Conservation (phyloP, 2,329 filamentous ascomycete genomes). For the Pseudogymnoascus sp. region DNA sequence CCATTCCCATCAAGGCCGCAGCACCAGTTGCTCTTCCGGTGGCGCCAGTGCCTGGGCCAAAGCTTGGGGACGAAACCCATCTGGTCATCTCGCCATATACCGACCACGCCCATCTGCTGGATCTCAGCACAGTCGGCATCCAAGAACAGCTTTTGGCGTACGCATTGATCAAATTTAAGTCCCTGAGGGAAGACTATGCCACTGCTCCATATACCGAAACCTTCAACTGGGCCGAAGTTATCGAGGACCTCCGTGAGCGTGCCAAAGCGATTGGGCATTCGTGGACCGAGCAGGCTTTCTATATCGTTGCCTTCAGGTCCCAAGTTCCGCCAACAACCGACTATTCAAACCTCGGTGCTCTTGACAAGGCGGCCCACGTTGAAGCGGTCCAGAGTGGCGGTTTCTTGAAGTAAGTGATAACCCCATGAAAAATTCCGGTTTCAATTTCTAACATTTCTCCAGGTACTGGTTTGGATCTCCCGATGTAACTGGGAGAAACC, state of each 20-base stretch:
- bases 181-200: conserved; percentile 64
- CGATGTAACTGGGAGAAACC: conserved; percentile 62
- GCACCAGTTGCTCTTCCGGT: background rate
- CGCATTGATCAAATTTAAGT: conserved; percentile 58
- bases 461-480: conserved; percentile 84
- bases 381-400: conserved; percentile 76
- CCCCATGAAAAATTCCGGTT: conserved; percentile 2
- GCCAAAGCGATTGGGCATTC: conserved; percentile 37
- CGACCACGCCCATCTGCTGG: conserved; percentile 61
- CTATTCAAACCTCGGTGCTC: conserved; percentile 57
- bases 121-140: conserved; percentile 58
- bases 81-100: conserved; percentile 73
- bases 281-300: conserved; percentile 64
- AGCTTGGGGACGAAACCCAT: conserved; percentile 22
- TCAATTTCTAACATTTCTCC: background rate
- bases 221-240: conserved; percentile 68
- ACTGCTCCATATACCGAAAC: conserved; percentile 63
- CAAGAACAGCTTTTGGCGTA: conserved; percentile 64
- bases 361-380: conserved; percentile 72
- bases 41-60: background rate
- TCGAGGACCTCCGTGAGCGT: conserved; percentile 51
- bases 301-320: conserved; percentile 78
- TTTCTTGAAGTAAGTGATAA: conserved; percentile 58
- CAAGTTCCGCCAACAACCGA: conserved; percentile 61
- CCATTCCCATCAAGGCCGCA: background rate